Conservation (phyloP, 805 yeast genomes). For the Candida sanyiensis region DNA sequence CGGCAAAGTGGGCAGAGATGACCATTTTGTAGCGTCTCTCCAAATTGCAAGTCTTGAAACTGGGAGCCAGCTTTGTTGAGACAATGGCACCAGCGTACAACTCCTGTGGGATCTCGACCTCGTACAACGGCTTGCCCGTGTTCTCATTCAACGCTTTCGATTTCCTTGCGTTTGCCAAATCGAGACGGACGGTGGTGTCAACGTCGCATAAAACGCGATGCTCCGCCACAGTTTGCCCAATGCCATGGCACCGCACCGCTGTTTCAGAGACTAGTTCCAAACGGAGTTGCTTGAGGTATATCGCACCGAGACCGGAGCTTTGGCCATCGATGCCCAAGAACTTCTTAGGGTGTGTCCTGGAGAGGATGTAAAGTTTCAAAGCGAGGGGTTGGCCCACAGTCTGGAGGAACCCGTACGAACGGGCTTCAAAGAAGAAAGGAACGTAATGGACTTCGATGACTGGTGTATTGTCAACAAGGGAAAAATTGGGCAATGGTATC, state of each 20-base stretch:
- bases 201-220: neutral
- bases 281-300: slow-evolving; percentile 36
- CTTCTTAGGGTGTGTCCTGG: slow-evolving; percentile 18
- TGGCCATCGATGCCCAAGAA: slow-evolving; percentile 33
- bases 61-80: slow-evolving; percentile 33
- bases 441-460: slow-evolving; percentile 9
- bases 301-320: slow-evolving; percentile 43
- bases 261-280: slow-evolving; percentile 25
- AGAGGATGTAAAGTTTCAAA: slow-evolving; percentile 21
- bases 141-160: slow-evolving; percentile 10
- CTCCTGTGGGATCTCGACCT: slow-evolving; percentile 20
- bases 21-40: slow-evolving; percentile 37
- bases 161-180: slow-evolving; percentile 7
- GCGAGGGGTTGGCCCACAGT: slow-evolving; percentile 15
- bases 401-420: slow-evolving; percentile 13
- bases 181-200: slow-evolving; percentile 4
- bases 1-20: slow-evolving; percentile 30
- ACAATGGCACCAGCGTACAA: slow-evolving; percentile 36
- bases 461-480: slow-evolving; percentile 8
- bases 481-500: slow-evolving; percentile 1
- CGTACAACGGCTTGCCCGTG: slow-evolving; percentile 38
- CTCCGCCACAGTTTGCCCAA: slow-evolving; percentile 4
- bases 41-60: slow-evolving; percentile 52
- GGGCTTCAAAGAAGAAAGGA: slow-evolving; percentile 13
- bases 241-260: slow-evolving; percentile 15